Conservation (phyloP, 2,329 filamentous ascomycete genomes). For the Trichophyton mentagrophytes region DNA sequence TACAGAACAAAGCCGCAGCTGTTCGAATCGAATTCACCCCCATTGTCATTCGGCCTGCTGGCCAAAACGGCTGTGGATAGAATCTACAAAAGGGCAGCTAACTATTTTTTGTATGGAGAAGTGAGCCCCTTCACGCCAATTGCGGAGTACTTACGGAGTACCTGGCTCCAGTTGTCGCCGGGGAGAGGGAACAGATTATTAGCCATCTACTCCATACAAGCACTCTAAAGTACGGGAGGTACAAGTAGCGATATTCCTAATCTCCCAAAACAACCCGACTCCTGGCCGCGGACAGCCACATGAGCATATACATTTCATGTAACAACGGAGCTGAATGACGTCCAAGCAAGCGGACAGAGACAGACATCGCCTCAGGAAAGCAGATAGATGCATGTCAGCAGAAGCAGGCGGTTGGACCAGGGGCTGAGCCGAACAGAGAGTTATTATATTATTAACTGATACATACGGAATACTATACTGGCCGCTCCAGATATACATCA, state of each 20-base stretch:
- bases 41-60: neutral
- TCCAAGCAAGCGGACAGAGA: neutral
- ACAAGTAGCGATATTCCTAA: neutral
- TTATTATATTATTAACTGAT: neutral
- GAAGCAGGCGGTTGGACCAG: neutral
- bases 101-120: neutral
- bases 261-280: neutral
- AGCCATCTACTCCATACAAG: neutral
- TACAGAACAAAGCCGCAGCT: neutral
- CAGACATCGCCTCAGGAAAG: neutral
- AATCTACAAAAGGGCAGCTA: neutral
- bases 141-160: neutral
- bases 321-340: slow-evolving; percentile 1
- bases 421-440: neutral
- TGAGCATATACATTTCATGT: slow-evolving; percentile 1
- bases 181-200: neutral
- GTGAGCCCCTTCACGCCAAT: neutral
- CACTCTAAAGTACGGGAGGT: neutral
- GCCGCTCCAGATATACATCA: neutral
- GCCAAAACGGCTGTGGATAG: neutral
- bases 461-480: neutral
- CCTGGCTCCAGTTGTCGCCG: neutral
- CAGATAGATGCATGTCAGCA: neutral
- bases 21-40: neutral
- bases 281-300: neutral